Evolutionary conservation across 305 asterid species (phyloP), one percentile per base, ranked within the genome.

Genomic region (Fraxinus angustifolia): DNA sequence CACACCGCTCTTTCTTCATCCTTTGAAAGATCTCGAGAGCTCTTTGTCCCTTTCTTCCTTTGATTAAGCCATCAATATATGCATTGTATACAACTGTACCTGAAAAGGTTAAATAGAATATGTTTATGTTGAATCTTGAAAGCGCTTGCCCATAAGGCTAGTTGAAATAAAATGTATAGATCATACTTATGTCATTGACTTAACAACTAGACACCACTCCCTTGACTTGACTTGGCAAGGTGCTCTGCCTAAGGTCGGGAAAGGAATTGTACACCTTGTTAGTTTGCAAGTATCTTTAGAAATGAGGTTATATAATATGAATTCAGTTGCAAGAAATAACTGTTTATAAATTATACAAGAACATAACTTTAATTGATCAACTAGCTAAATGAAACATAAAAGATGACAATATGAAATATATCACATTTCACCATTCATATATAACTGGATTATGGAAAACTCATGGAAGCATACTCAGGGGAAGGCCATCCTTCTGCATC

Each of bases 31-130:
- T 82, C 79, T 88, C 90, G 38, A 92, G 83, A 78, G 97, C 97
- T 83, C 87, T 91, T 84, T 87, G 81, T 31, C 90, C 76, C 23
- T 90, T 87, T 83, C 93, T 88, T 79, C 88, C 85, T 88, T 91
- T 92, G 34, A 87, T 77, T 81, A 94, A 83, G 60, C 97, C 97
- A 77, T 90, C 93, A 48, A 94, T 90, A 79, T 90, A 94, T 77
- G 98, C 94, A 85, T 92, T 93, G 62, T 92, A 94, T 8, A 91
- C 97, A 72, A 88, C 72, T 33, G 96, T 85, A 85, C 93, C 97
- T 92, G 88, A 78, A 87, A 40, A 1, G 65, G 40, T 45, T 73
- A 6, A 83, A 78, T 12, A 82, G 78, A 75, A 72, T 77, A 82
- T 34, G 34, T 82, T 12, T 53, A 73, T 65, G 56, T 71, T 48